Base-by-base conservation (phyloP, 75 land plant species). In the Pinus tabuliformis region DNA sequence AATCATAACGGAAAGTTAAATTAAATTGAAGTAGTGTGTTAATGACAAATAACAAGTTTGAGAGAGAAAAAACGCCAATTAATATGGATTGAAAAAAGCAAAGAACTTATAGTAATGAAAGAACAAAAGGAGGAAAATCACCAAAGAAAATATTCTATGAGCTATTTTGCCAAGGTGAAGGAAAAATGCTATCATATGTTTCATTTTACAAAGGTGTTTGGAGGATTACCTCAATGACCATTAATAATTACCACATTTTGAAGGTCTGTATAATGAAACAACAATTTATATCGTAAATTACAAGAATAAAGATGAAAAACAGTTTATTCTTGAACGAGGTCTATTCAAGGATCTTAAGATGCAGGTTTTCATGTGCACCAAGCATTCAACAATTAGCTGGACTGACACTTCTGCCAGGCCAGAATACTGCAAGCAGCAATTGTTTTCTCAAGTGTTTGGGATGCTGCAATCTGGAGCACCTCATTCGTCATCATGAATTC, bases 331-430 rank as follows among this genome's bases (percentile, higher is more conserved):
- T 42, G 52, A 8, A 68, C 52, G 52, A 18, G 24, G 3, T 42
- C 13, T 68, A 45, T 68, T 42, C 33, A 28, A 7, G 72, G n/a
- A 68, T 68, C 72, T 68, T 68, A n/a, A 68, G 72, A 42, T 68
- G 72, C 72, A 68, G 72, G 72, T 37, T 68, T 68, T 68, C 72
- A 68, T 37, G 72, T 42, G 11, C 72, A 7, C 54, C n/a, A 68
- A 68, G 72, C 21, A 42, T 68, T 42, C 72, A 68, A 39, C 72
- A 14, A 20, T 5, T 68, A 42, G 72, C 17, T 68, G 52, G 72
- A 45, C 12, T 49, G 72, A 45, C n/a, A 42, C 39, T 20, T 18
- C 42, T 8, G 64, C 72, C 72, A 42, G 72, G 72, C 72, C 72
- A 68, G 12, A 17, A 37, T 68, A 68, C 72, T 42, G 72, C 72